Evolutionary conservation across 2,329 filamentous ascomycete species (phyloP).

Genomic region (Pezicula radicicola): DNA sequence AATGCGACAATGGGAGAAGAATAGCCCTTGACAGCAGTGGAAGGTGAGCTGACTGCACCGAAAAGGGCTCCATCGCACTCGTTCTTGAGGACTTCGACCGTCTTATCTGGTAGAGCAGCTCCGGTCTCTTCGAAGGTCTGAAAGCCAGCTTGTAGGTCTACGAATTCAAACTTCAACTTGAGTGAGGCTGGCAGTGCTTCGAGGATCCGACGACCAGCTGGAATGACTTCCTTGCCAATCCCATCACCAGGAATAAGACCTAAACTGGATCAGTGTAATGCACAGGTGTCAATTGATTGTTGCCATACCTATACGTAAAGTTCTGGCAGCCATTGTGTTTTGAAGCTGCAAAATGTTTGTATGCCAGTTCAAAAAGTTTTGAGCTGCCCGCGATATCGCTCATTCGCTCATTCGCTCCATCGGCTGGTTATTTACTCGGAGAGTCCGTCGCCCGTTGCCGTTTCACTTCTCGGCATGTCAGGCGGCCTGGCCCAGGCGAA

Average conservation of each 20-base stretch:
- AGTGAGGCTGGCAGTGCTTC: slow-evolving; percentile 92
- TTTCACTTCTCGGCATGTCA: too few species aligned
- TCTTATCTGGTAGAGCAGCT: slow-evolving; percentile 82
- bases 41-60: slow-evolving; percentile 90
- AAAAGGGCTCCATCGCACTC: slow-evolving; percentile 97
- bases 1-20: slow-evolving; percentile 86
- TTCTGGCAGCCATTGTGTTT: slow-evolving; percentile 56
- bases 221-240: slow-evolving; percentile 98
- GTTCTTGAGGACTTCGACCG: slow-evolving; percentile 80
- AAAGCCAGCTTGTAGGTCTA: slow-evolving; percentile 89
- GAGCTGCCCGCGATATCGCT: slow-evolving; percentile 14
- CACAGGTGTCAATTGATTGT: slow-evolving; percentile 5
- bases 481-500: too few species aligned
- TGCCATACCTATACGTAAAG: slow-evolving; percentile 63
- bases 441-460: too few species aligned
- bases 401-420: slow-evolving; percentile 3
- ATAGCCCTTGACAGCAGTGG: slow-evolving; percentile 88
- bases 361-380: slow-evolving; percentile 4
- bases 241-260: slow-evolving; percentile 97
- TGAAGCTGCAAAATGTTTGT: not conserved
- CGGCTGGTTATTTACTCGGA: not conserved
- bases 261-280: slow-evolving; percentile 32
- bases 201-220: slow-evolving; percentile 84
- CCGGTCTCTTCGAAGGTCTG: slow-evolving; percentile 91
- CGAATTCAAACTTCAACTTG: slow-evolving; percentile 89